Base-by-base conservation (phyloP, 495 filamentous ascomycete genomes). In the Penicilliopsis zonata region DNA sequence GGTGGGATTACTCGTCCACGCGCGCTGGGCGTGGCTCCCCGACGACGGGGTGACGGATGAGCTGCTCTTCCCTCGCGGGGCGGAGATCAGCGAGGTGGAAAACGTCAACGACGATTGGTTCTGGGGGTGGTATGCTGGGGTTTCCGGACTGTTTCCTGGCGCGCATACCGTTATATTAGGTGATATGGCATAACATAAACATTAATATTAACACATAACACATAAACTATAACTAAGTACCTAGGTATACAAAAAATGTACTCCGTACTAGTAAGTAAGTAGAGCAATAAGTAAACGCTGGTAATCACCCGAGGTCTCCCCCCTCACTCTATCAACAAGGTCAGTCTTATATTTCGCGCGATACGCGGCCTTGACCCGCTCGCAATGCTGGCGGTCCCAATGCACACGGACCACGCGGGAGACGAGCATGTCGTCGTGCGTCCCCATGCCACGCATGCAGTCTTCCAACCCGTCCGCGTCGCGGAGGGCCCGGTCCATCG, bases 261-360 rank as follows among this genome's bases (percentile, higher is more conserved):
- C n/a, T n/a, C n/a, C n/a, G n/a, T n/a, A n/a, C n/a, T n/a, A n/a
- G n/a, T n/a, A n/a, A n/a, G n/a, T n/a, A n/a, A n/a, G n/a, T n/a
- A 65, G 26, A 33, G 55, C 57, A 44, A 62, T 41, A 55, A 66
- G 53, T 46, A 65, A 47, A 43, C 58, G 72, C 60, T 82, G 68
- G 35, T 88, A 92, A 63, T 93, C 80, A 4, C 88, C 85, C 38
- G 80, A 86, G 2, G 84, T 90, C 63, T 96, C 88, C 1, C 78
- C 76, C 37, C 65, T 66, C 30, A 96, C 78, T 21, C 84, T 63
- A 10, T 57, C 52, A 0, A 66, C 54, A 33, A 94, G 53, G 44
- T 72, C 74, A 41, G 55, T 70, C 30, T 57, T 57, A 53, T 73
- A 90, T 32, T 61, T 58, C 31, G 74, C 64, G 41, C 67, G 56